Evolutionary conservation across 2,329 filamentous ascomycete species (phyloP), one percentile per base, ranked within the genome.

Genomic region (Fusarium sp.): DNA sequence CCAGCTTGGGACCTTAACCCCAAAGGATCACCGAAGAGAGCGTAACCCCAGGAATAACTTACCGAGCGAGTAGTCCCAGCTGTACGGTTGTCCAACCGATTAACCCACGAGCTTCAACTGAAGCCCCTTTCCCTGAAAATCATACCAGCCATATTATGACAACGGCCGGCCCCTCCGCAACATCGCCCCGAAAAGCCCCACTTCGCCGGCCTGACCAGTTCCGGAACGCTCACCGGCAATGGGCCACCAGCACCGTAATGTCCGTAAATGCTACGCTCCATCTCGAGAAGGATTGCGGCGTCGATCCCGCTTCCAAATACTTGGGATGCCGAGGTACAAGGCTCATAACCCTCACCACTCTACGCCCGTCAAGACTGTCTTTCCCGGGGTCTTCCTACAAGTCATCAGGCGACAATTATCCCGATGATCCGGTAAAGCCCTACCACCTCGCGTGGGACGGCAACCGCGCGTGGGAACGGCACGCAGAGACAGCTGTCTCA

Each of bases 211-310:
- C 65, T 17, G 30, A 59, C 52, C n/a, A 20, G 40, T 43, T 33
- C 50, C 59, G 54, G 61, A 43, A 43, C 6, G 22, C 50, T 32
- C 59, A 70, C 47, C 62, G 50, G 47, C 45, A 47, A 65, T 50
- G 62, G 20, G 33, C 57, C 50, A 52, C 30, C 20, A 52, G 15
- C 22, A 22, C 38, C 58, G 58, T 33, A 30, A 61, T 45, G 58
- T 47, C 38, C 27, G 40, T 27, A 33, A 38, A 70, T 66, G 56
- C 56, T 58, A 70, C 63, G 45, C 61, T 57, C 61, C 14, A 70
- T 70, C 66, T 70, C 52, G 30, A 40, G 25, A 27, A 11, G 57
- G 33, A 33, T 37, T 47, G 47, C 63, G 52, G 63, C 22, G 45
- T 45, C 66, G 37, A 58, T 62, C 56, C 45, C 38, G 43, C 60